Base-by-base conservation (phyloP, 768 basidiomycete species). In the Psilocybe subaeruginosa region DNA sequence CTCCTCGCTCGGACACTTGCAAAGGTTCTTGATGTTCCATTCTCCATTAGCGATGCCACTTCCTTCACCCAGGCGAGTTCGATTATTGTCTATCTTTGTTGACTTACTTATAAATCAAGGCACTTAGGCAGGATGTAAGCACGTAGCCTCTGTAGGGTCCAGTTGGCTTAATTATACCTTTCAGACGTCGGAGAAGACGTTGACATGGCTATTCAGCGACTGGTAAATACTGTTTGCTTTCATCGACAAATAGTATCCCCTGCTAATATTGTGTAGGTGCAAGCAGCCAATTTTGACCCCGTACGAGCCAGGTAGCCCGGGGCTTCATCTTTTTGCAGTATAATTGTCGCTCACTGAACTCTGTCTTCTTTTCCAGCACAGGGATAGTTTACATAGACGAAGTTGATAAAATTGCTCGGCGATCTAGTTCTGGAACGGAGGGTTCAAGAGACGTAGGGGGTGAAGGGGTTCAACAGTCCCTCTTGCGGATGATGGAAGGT, bases 311-410 rank as follows among this genome's bases (percentile, higher is more conserved):
- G 92, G 93, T 93, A 67, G 49, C 69, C 16, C 6, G 8, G 14
- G 5, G 4, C 61, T 29, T 49, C 35, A 27, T 23, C 19, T 37
- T 49, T 49, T 48, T 9, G 27, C 30, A 35, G 4, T 19, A 55
- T 16, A 33, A 33, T 5, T 45, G n/a, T 3, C 47, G 7, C 56
- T 48, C 23, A 50, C 39, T 17, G 37, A 54, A 30, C 47, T 31
- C 7, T 50, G 51, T n/a, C 8, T 60, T 41, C 47, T 51, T 33
- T 33, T 50, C 43, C 65, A 96, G 93, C 70, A 88, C 88, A 72
- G 96, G 96, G 5, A 97, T 99, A 62, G 89, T 98, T 33, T 97
- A 97, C 70, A 95, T 99, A 50, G 97, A 99, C 69, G 97, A 99
- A 77, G 80, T 95, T 1, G 97, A 98, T 77, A 98, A 99, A 77